Evolutionary conservation across 116 monocot genomes (phyloP), one percentile per base, ranked within the genome.

Genomic region (Zostera marina): DNA sequence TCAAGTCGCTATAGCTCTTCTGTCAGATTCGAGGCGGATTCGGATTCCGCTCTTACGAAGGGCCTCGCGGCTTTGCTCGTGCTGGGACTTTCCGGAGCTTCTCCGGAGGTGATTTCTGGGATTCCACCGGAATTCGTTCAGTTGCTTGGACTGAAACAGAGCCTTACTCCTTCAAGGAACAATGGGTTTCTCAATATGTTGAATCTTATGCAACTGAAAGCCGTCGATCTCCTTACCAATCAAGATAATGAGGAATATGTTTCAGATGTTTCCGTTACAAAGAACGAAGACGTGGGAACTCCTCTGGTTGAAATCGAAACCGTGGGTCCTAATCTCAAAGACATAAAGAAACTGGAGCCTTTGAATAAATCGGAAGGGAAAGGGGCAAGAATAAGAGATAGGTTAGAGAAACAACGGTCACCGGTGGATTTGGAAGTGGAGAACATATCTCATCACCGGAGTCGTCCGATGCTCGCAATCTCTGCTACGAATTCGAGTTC

Each of bases 181-280:
- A 93, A 88, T 19, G 93, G 93, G 24, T 77, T 93, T 45, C 74
- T 88, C 9, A 93, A 93, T 52, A 93, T 93, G 88, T 56, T 88
- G 20, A 76, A 62, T 52, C 73, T 84, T 41, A 93, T 93, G 93
- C 81, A 93, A 79, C 63, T 67, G 44, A 88, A 88, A 56, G 84
- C 93, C 3, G 60, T 76, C 14, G 63, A 84, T 46, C 24, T 81
- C 24, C 22, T 58, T 15, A 14, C 41, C 41, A 16, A 41, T 12
- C 63, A 24, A 47, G 59, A 41, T 45, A 39, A 20, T 46, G 24
- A 7, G 22, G 47, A 6, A 2, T 64, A 5, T 13, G 46, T 54
- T 53, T 23, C 59, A 22, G 62, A 42, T 1, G 42, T 13, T 1
- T 58, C 71, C 44, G 61, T 59, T 13, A 41, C 54, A 16, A 32